Evolutionary conservation across 768 basidiomycete genomes (phyloP), one percentile per base, ranked within the genome.

Genomic region (Amanita phalloides): DNA sequence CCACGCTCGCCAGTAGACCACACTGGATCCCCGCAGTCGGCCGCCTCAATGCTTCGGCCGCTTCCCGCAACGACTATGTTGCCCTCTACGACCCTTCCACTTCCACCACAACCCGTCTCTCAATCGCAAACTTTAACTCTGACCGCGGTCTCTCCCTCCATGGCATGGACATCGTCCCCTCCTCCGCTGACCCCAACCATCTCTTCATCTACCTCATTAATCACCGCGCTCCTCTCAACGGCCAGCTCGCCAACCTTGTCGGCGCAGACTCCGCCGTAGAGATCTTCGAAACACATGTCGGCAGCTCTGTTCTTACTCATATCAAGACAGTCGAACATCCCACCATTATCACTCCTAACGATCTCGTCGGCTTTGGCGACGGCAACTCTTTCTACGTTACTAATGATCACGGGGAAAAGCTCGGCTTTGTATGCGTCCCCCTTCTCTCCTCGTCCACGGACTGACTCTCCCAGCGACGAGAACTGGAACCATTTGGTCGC

Each of bases 241-340:
- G 63, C 10, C 57, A 62, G 10, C 60, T 68, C 21, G 64, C 76
- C 1, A 57, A 53, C 5, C 56, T 60, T 11, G 70, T 75, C 4
- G 87, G 86, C n/a, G 83, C 86, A 1, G 80, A 88, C 60, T 85
- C 84, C 1, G 75, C 71, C 48, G 66, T 90, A 21, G 86, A 90
- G 60, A 71, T 90, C 20, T 87, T 88, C 61, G 75, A 72, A 58
- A 81, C 78, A 1, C 63, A 55, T 0, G 55, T 75, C 1, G 76
- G 76, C 10, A 66, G 71, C 49, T 58, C 64, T 21, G 67, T 59
- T 1, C 57, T 86, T 45, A 68, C 63, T 4, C 77, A 86, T 58
- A 61, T 87, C 23, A 70, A 63, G 54, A 87, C 87, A 3, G 65
- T 87, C 17, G 64, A 72, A 33, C 73, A 82, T 59, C 68, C 73